These are phyloP conservation scores for Penicillium sp. DNA, from an alignment of 2,329 filamentous ascomycete genomes.

Conservation along the genomic window DNA sequence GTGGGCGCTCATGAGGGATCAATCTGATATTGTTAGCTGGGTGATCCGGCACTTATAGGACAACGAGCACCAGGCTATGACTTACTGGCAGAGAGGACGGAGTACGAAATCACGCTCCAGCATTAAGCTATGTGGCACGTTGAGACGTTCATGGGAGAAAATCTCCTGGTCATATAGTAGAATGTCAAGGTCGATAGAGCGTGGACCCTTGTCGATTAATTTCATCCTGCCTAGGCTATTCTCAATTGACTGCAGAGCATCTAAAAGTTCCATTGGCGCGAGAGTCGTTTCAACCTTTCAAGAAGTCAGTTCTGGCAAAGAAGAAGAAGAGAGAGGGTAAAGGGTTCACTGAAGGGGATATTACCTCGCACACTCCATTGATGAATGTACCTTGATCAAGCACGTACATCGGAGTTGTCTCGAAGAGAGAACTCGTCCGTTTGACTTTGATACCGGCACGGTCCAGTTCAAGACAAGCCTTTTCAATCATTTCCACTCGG, in stretches of 20 bases:
- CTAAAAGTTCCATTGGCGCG: conserved; percentile 74
- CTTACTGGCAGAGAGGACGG: conserved; percentile 69
- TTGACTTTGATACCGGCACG: conserved; percentile 71
- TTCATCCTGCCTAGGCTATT: conserved; percentile 78
- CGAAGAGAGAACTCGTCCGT: conserved; percentile 86
- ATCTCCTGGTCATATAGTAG: conserved; percentile 74
- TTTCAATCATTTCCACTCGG: conserved; percentile 81
- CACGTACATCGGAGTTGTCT: conserved; percentile 97
- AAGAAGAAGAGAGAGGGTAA: neutral
- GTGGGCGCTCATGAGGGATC: conserved; percentile 45
- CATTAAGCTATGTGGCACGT: conserved; percentile 82
- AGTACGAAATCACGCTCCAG: conserved; percentile 92
- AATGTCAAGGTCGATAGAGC: conserved; percentile 94
- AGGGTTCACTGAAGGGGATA: conserved; percentile 32
- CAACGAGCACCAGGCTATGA: neutral
- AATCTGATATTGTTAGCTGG: conserved; percentile 32
- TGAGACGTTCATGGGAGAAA: conserved; percentile 73
- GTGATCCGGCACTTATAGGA: neutral
- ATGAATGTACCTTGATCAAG: conserved; percentile 84
- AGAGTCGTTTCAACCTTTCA: conserved; percentile 77
- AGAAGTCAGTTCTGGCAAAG: neutral
- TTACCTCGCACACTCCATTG: conserved; percentile 89
- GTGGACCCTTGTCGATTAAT: conserved; percentile 86
- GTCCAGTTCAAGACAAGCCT: conserved; percentile 79
- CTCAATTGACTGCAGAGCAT: conserved; percentile 84